A percentile compares a stretch with the other conserved stretches of the same genome.
Conservation (phyloP, 192 early-diverging fungal genomes). For the Linnemannia zychae region DNA sequence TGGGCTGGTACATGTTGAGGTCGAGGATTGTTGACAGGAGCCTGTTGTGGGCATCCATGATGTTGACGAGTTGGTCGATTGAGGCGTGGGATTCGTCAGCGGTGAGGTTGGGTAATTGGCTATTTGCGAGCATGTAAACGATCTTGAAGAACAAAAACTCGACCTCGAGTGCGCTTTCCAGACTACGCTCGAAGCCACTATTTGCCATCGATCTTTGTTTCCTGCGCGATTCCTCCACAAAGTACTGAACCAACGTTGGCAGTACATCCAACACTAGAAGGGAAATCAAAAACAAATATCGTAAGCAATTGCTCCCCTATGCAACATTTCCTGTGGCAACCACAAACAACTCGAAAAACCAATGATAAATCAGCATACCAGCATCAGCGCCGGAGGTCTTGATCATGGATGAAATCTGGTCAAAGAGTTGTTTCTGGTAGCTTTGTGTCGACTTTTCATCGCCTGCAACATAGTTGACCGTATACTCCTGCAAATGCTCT, state of each 20-base stretch:
- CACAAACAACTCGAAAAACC: no score
- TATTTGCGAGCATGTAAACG: constrained; percentile 36
- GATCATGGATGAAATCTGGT: constrained; percentile 27
- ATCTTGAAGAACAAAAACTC: constrained; percentile 56
- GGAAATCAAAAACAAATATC: not conserved
- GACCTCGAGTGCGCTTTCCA: constrained; percentile 30
- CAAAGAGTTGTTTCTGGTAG: constrained; percentile 56
- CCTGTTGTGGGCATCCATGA: constrained; percentile 43
- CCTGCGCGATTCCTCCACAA: constrained; percentile 47
- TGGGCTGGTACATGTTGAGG: constrained; percentile 54
- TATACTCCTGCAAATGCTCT: constrained; percentile 53
- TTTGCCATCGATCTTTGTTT: constrained; percentile 33
- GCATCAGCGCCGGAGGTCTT: constrained; percentile 24
- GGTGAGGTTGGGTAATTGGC: constrained; percentile 32
- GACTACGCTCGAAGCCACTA: constrained; percentile 38
- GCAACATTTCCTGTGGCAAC: no score
- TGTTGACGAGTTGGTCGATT: constrained; percentile 19
- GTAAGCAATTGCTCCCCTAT: no score
- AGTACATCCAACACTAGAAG: constrained; percentile 34
- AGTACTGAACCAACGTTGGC: constrained; percentile 26
- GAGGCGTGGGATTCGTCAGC: constrained; percentile 3
- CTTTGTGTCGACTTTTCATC: constrained; percentile 48
- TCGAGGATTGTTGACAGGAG: constrained; percentile 28
- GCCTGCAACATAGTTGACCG: constrained; percentile 27
- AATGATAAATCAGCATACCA: not conserved